Base-by-base conservation (phyloP, 164 flowering plant genomes). In the Aristolochia fimbriata region DNA sequence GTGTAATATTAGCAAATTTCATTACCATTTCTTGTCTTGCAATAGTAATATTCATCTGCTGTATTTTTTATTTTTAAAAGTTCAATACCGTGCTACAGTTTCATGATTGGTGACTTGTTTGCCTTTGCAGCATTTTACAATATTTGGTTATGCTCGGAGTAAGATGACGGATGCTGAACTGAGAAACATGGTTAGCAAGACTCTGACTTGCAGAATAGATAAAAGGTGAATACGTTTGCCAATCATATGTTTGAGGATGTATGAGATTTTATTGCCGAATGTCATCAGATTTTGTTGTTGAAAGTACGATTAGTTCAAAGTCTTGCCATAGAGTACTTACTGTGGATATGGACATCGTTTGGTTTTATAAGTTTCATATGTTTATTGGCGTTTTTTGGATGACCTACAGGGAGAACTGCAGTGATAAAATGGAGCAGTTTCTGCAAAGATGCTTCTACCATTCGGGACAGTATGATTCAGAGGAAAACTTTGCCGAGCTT, bases 131-230 rank as follows among this genome's bases (percentile, higher is more conserved):
- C 91, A 92, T 66, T 92, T 92, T 59, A 82, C 91, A 2, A 62
- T 92, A 12, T 92, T 69, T 69, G 97, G 98, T 60, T 92, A 89
- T 80, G 89, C 98, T 50, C 79, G 97, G 67, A 89, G 91, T 73
- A 89, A 86, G 83, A 89, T 92, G 98, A 86, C 85, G 13, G 97
- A 92, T 74, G 86, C 80, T 30, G 97, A 87, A 68, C 80, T 92
- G 20, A 78, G 98, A 68, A 77, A 63, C 73, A 87, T 86, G 91
- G 84, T 92, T 66, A 85, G 96, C 83, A 84, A 64, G 76, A 92
- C 96, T 10, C 83, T 92, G 31, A 89, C 98, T 53, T 89, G 96
- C 80, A 77, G 98, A 69, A 92, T 92, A 47, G 96, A 92, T 70
- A 73, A 83, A 73, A 92, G 94, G 98, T 86, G 64, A 59, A 12